phyloP scores from a whole-genome alignment of 1,284 basidiomycete genomes.

The Rhizoctonia solani region DNA sequence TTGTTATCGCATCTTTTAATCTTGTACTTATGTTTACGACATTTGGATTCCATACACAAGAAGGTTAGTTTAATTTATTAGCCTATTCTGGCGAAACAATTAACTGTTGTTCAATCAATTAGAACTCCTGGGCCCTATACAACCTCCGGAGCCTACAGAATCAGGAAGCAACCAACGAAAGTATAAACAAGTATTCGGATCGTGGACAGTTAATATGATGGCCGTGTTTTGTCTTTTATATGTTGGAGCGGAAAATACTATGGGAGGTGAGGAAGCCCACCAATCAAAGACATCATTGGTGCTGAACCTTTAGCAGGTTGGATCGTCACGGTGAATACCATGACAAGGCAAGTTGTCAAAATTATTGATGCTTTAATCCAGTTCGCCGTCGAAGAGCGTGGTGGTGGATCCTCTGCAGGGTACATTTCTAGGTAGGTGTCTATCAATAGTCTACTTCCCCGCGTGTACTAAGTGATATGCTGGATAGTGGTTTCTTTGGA shows the following conservation, averaged over 20 bases:
- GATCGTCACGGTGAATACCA: constrained; percentile 54
- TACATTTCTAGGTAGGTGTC: constrained; percentile 51
- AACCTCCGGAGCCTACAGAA: constrained; percentile 1
- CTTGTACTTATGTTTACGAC: constrained; percentile 41
- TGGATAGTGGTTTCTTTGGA: too few species aligned
- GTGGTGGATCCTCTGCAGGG: constrained; percentile 55
- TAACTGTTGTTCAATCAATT: neutral
- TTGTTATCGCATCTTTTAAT: constrained; percentile 39
- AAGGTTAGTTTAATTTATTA: neutral
- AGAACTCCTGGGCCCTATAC: constrained; percentile 10
- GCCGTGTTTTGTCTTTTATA: constrained; percentile 54
- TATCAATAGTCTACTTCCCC: constrained; percentile 35
- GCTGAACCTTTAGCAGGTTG: constrained; percentile 49
- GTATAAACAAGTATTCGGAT: constrained; percentile 34
- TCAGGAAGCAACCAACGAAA: constrained; percentile 17
- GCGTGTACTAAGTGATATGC: constrained; percentile 55
- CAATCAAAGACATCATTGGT: neutral
- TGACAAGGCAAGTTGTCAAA: too few species aligned
- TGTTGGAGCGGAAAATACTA: constrained; percentile 55
- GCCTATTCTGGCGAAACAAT: neutral
- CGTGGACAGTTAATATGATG: constrained; percentile 47
- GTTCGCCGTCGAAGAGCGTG: constrained; percentile 52
- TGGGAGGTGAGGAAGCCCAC: constrained; percentile 43
- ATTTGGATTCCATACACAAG: constrained; percentile 45
- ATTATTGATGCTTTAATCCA: too few species aligned